Evolutionary conservation across 108 stramenopile species (phyloP), one percentile per base, ranked within the genome.

Genomic region (Nitzschia palea): DNA sequence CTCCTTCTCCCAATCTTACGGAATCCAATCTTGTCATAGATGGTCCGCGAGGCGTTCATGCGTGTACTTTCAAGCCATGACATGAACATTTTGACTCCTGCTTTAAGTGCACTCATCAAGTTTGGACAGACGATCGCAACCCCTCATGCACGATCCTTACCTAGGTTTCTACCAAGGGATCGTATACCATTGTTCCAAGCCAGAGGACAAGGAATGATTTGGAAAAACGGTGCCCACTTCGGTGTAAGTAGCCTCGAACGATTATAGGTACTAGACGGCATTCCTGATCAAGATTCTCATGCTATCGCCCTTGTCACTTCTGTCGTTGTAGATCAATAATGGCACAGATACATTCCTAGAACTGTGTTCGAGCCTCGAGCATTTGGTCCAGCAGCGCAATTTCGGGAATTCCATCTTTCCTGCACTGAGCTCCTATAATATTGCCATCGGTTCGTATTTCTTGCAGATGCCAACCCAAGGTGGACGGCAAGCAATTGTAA

Each of bases 401-500:
- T 6, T 34, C 35, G 65, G 34, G 2, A 68, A 68, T 26, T 44
- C 26, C 3, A 34, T 68, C 18, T 63, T 71, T 22, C 70, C 70
- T 0, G 27, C 61, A 2, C 0, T 44, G n/a, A 37, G 62, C 18
- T 33, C 52, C 2, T 33, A 44, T 5, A 15, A 40, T 23, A 44
- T 77, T 40, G 31, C 65, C 5, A 26, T 34, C 25, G 76, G 70
- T 4, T 77, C 76, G 5, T 77, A 66, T 23, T 42, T 77, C 35
- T 28, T 71, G 31, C 30, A 54, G n/a, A 70, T 71, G 76, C 65
- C 69, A 31, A 71, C 76, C 14, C 57, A 66, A 44, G 50, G 43
- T 36, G 70, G 64, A 6, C 40, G 70, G 2, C 37, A 37, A 27
- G 69, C 70, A 4, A 12, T 64, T 8, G 70, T 77, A 4, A 65